Conservation (phyloP, 305 asterid genomes). For the Caryopteris hybrid region DNA sequence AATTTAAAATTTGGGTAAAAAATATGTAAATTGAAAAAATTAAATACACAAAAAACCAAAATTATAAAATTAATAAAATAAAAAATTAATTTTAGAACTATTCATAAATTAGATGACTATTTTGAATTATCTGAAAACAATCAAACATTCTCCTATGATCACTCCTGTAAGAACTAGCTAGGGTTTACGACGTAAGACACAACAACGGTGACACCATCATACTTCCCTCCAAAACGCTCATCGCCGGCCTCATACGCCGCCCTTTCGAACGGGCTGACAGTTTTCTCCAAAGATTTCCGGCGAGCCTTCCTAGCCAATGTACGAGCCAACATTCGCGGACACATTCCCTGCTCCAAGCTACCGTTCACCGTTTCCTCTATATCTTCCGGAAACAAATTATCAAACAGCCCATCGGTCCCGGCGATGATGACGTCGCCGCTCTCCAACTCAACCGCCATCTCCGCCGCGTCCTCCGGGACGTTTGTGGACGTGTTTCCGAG, state of each 20-base stretch:
- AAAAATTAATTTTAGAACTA: no score
- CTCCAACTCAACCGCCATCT: conserved; percentile 18
- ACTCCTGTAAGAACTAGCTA: no score
- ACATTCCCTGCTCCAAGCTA: background rate
- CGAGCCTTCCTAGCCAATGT: conserved; percentile 24
- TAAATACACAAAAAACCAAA: no score
- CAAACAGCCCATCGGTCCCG: conserved; percentile 50
- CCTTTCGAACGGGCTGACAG: conserved; percentile 21
- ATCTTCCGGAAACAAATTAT: conserved; percentile 29
- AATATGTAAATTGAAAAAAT: no score
- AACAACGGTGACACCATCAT: conserved; percentile 21
- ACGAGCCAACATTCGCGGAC: conserved; percentile 5
- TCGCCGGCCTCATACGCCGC: conserved; percentile 18
- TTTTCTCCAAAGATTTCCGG: background rate
- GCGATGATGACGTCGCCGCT: conserved; percentile 34
- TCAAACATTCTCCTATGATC: no score
- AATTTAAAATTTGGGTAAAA: no score
- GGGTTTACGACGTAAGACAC: background rate
- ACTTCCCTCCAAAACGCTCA: conserved; percentile 13
- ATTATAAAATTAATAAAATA: no score
- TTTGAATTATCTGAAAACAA: no score
- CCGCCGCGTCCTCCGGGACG: conserved; percentile 17
- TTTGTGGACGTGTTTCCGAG: background rate
- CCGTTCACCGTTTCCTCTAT: conserved; percentile 17
- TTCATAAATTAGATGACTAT: no score